A percentile compares a stretch with the other conserved stretches of the same genome.
Evolutionary conservation across 129 eudicot species (phyloP).

Genomic region (Flaveria sonorensis): DNA sequence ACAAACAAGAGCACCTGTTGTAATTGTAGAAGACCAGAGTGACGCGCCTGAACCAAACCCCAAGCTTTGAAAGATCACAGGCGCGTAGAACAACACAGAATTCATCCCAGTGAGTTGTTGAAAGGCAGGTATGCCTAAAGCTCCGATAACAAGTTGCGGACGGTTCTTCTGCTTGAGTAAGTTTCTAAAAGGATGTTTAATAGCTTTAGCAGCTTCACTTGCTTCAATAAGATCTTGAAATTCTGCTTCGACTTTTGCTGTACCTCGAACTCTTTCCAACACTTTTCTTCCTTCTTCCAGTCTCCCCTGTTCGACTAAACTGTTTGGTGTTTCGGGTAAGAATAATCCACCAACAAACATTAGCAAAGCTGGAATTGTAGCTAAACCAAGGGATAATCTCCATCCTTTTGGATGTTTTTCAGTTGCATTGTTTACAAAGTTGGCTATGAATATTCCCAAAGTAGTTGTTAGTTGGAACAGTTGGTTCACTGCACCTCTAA

Average conservation of each 20-base stretch:
- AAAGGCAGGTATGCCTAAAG: slow-evolving; percentile 79
- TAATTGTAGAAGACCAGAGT: slow-evolving; percentile 68
- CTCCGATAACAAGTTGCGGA: slow-evolving; percentile 73
- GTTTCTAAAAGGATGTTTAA: slow-evolving; percentile 78
- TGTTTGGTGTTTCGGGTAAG: slow-evolving; percentile 93
- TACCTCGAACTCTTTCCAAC: slow-evolving; percentile 87
- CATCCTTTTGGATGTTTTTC: slow-evolving; percentile 88
- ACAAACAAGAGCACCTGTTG: slow-evolving; percentile 64
- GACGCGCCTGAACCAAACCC: slow-evolving; percentile 75
- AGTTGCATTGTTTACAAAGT: slow-evolving; percentile 74
- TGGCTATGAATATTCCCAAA: slow-evolving; percentile 76
- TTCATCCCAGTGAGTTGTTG: slow-evolving; percentile 90
- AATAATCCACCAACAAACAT: slow-evolving; percentile 89
- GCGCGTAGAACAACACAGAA: slow-evolving; percentile 86
- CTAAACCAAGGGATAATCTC: slow-evolving; percentile 88
- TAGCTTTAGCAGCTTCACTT: slow-evolving; percentile 73
- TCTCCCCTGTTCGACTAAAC: slow-evolving; percentile 84
- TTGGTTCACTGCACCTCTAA: slow-evolving; percentile 82
- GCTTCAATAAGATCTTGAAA: slow-evolving; percentile 87
- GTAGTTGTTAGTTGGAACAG: slow-evolving; percentile 92
- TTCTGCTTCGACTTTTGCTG: slow-evolving; percentile 78
- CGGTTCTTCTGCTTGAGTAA: slow-evolving; percentile 70
- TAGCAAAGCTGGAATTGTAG: slow-evolving; percentile 66
- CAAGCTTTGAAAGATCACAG: slow-evolving; percentile 87
- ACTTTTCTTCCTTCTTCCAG: slow-evolving; percentile 66